Evolutionary conservation across 1,139 yeast genomes (phyloP).

Genomic region (Magnusiomyces ingens): DNA sequence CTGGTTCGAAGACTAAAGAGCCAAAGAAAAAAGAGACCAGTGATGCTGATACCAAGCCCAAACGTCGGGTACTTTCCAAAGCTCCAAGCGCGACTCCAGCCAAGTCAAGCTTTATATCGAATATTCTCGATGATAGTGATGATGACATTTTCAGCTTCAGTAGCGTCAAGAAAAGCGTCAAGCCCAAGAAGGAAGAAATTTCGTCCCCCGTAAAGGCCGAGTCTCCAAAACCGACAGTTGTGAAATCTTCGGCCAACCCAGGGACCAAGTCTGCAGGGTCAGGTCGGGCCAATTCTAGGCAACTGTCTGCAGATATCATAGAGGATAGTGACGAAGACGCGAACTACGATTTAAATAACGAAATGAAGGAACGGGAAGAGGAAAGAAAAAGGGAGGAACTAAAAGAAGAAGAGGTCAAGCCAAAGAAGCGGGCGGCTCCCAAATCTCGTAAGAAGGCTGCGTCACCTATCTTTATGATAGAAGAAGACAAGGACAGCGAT

Average conservation of each 20-base stretch:
- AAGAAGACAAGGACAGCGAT: no score
- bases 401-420: not conserved
- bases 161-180: not conserved
- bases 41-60: not conserved
- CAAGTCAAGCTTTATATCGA: not conserved
- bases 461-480: no score
- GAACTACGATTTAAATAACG: not conserved
- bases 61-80: not conserved
- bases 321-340: not conserved
- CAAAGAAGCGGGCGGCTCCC: not conserved
- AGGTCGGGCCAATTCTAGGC: no score
- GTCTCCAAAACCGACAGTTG: no score
- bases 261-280: no score
- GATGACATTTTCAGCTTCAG: not conserved
- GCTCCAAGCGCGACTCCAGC: not conserved
- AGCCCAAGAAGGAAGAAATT: not conserved
- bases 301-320: not conserved
- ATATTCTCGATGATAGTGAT: not conserved
- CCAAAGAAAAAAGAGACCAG: not conserved
- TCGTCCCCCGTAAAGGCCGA: no score
- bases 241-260: no score
- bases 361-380: not conserved
- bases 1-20: conserved; percentile 1
- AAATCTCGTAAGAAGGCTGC: no score
- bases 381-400: not conserved